A percentile compares a stretch with the other conserved stretches of the same genome.
Evolutionary conservation across 371 early-diverging fungal species (phyloP).

Genomic region (Mortierella sp.): DNA sequence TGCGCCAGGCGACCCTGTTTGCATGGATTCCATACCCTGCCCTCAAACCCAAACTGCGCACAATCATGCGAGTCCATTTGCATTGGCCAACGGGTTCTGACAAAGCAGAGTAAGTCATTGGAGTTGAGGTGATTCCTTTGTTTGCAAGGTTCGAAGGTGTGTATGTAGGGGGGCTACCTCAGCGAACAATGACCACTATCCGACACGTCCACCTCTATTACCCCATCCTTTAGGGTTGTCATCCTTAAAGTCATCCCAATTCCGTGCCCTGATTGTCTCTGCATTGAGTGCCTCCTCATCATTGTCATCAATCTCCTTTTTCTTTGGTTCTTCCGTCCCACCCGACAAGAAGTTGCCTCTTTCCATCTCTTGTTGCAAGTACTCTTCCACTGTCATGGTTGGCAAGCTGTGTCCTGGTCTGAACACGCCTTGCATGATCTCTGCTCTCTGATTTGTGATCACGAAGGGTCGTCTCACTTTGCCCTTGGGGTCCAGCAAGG

Average conservation of each 20-base stretch:
- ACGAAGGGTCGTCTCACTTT: slow-evolving; percentile 88
- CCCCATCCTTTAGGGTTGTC: slow-evolving; percentile 93
- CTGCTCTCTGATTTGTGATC: slow-evolving; percentile 81
- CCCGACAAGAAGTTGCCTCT: slow-evolving; percentile 89
- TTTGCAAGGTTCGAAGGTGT: too few species aligned
- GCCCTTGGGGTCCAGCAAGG: slow-evolving; percentile 42
- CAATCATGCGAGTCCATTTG: too few species aligned
- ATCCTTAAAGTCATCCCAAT: slow-evolving; percentile 95
- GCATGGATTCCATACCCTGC: too few species aligned
- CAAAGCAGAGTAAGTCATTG: too few species aligned
- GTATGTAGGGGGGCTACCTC: too few species aligned
- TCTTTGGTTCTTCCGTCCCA: slow-evolving; percentile 74
- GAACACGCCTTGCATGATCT: slow-evolving; percentile 85
- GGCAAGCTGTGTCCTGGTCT: slow-evolving; percentile 89
- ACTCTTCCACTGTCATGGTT: slow-evolving; percentile 97
- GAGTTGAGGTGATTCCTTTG: too few species aligned
- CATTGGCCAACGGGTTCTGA: too few species aligned
- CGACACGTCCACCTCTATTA: slow-evolving; percentile 58
- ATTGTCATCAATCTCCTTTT: slow-evolving; percentile 79
- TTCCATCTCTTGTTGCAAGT: slow-evolving; percentile 84
- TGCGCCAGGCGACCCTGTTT: too few species aligned
- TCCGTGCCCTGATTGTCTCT: slow-evolving; percentile 83
- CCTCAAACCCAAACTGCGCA: too few species aligned
- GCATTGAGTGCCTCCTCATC: slow-evolving; percentile 85
- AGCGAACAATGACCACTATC: too few species aligned